A percentile compares a stretch with the other conserved stretches of the same genome.
These are phyloP conservation scores for Iberis pinnata DNA, from an alignment of 345 rosid genomes.

Conservation along the genomic window DNA sequence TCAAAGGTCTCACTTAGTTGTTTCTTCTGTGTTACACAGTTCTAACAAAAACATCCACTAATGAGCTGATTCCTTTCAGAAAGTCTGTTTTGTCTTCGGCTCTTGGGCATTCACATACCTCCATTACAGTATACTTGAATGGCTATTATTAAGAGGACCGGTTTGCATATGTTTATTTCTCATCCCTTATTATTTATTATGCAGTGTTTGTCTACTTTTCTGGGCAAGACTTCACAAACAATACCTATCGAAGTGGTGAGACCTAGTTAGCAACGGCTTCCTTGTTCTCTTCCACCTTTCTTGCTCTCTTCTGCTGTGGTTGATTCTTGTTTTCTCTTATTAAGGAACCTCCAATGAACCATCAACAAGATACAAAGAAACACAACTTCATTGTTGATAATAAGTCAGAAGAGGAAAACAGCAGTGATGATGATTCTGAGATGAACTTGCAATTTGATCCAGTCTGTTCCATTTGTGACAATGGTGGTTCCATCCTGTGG, in stretches of 20 bases:
- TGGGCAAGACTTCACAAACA: conserved; percentile 18
- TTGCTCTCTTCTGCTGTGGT: conserved; percentile 14
- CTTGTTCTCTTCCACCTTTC: conserved; percentile 2
- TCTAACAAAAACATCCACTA: background rate
- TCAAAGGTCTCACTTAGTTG: conserved; percentile 49
- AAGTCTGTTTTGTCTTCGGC: background rate
- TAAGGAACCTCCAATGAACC: conserved; percentile 16
- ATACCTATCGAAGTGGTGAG: conserved; percentile 19
- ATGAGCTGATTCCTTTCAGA: background rate
- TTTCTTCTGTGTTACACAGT: background rate
- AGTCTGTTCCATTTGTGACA: conserved; percentile 65
- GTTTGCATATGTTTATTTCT: background rate
- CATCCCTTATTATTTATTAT: background rate
- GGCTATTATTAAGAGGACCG: no score
- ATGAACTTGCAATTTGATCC: conserved; percentile 34
- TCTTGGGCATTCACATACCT: background rate
- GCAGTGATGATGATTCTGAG: conserved; percentile 23
- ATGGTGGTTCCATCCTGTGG: conserved; percentile 59
- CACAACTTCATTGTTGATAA: conserved; percentile 31
- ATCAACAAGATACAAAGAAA: conserved; percentile 17
- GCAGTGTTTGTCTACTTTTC: conserved; percentile 16
- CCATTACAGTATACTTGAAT: no score
- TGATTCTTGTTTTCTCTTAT: background rate
- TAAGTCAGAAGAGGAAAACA: conserved; percentile 27
- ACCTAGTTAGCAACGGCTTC: background rate